These are phyloP conservation scores for Sporothrix protearum DNA, from an alignment of 2,329 filamentous ascomycete species.

Conservation along the genomic window DNA sequence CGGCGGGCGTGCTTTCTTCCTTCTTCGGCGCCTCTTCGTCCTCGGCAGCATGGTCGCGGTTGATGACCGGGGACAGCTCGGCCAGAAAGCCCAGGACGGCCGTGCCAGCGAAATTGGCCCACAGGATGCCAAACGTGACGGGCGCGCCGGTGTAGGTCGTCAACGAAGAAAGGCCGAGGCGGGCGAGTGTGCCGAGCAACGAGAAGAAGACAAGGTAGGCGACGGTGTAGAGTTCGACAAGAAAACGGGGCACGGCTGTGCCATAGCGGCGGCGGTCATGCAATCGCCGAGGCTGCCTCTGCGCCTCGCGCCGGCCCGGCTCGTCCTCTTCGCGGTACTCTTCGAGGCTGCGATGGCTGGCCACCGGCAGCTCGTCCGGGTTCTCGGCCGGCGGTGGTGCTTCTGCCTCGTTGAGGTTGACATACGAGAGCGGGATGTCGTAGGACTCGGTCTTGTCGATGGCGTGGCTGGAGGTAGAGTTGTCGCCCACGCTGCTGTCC, in stretches of 20 bases:
- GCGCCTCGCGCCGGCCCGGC: conserved; percentile 27
- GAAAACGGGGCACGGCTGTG: conserved; percentile 45
- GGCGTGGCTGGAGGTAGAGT: not conserved
- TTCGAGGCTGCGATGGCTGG: conserved; percentile 42
- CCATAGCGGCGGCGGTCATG: not conserved
- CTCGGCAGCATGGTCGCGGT: conserved; percentile 1
- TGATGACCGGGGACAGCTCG: conserved; percentile 27
- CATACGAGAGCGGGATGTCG: conserved; percentile 40
- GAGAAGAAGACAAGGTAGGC: conserved; percentile 85
- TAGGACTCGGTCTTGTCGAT: conserved; percentile 29
- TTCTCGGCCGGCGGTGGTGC: conserved; percentile 45
- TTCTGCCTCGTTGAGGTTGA: conserved; percentile 43
- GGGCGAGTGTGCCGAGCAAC: conserved; percentile 76
- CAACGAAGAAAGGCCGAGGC: conserved; percentile 74
- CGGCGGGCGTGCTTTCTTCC: conserved; percentile 13
- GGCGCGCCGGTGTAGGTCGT: conserved; percentile 77
- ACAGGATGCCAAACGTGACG: conserved; percentile 69
- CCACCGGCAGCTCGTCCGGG: conserved; percentile 38
- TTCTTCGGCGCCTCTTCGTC: conserved; percentile 54
- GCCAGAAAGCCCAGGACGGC: conserved; percentile 77
- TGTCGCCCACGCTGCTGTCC: not conserved
- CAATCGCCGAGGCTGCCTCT: not conserved
- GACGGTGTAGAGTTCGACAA: conserved; percentile 64
- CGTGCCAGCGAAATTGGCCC: conserved; percentile 83
- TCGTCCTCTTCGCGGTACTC: conserved; percentile 35